A percentile compares a stretch with the other conserved stretches of the same genome.
Conservation (phyloP, 768 basidiomycete species). For the Psilocybe sp. region DNA sequence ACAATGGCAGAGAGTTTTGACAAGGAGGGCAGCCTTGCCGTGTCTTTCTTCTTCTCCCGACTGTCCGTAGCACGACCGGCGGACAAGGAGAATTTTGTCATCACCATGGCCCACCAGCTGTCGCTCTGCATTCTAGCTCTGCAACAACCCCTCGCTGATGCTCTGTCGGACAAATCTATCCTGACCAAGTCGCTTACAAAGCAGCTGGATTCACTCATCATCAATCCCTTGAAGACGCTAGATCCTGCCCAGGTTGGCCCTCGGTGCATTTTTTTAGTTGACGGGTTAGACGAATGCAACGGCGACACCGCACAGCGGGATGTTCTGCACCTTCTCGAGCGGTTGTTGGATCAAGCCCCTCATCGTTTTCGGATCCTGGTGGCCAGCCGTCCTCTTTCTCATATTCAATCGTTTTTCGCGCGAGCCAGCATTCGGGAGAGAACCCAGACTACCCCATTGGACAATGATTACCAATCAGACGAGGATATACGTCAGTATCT, state of each 20-base stretch:
- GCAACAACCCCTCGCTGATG: neutral
- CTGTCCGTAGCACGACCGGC: too few relatives aligned
- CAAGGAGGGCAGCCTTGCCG: neutral
- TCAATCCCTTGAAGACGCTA: neutral
- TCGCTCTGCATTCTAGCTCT: neutral
- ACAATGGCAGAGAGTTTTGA: neutral
- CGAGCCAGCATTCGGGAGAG: too few relatives aligned
- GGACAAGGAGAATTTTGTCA: neutral
- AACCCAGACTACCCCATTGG: neutral
- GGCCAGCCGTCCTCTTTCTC: neutral
- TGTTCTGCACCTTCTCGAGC: neutral
- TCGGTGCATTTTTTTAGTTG: neutral
- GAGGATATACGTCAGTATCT: neutral
- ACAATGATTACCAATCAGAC: neutral
- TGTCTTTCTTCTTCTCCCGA: neutral
- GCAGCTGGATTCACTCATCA: neutral
- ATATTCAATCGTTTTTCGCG: neutral
- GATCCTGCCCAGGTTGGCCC: too few relatives aligned
- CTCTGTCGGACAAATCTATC: neutral
- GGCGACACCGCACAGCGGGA: neutral
- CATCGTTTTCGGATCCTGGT: neutral
- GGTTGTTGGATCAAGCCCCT: neutral
- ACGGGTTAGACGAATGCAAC: neutral
- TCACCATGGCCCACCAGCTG: neutral
- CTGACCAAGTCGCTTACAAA: neutral